phyloP scores from a whole-genome alignment of 1,139 yeast species.

The Taphrina flavorubra region DNA sequence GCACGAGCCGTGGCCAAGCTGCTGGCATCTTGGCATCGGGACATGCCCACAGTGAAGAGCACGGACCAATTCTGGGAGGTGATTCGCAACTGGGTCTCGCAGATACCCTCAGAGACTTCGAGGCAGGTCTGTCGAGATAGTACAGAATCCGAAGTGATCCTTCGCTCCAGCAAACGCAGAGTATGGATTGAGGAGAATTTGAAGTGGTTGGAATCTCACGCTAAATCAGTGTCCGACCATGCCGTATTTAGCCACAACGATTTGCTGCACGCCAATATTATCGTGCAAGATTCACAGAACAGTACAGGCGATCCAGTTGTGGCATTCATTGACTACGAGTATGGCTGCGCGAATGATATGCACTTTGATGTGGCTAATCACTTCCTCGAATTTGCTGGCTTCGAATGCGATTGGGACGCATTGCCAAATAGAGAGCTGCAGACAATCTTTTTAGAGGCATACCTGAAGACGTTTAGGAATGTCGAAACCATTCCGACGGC shows the following conservation, averaged over 20 bases:
- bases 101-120: conserved; percentile 45
- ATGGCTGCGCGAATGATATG: conserved; percentile 78
- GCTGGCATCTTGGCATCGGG: conserved; percentile 72
- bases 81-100: conserved; percentile 24
- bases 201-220: conserved; percentile 13
- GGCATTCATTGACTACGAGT: conserved; percentile 79
- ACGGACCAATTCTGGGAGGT: conserved; percentile 35
- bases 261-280: conserved; percentile 35
- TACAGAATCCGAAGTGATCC: conserved; percentile 5
- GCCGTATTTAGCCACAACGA: conserved; percentile 41
- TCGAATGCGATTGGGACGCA: conserved; percentile 61
- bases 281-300: conserved; percentile 46
- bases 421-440: conserved; percentile 25
- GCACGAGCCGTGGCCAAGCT: conserved; percentile 69
- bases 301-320: conserved; percentile 47
- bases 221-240: conserved; percentile 14
- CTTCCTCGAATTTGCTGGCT: conserved; percentile 87
- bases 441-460: conserved; percentile 15
- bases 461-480: conserved; percentile 20
- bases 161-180: conserved; percentile 15
- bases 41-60: conserved; percentile 23
- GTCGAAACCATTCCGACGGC: background rate
- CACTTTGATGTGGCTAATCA: conserved; percentile 87
- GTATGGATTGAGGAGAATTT: conserved; percentile 18
- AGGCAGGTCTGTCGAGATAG: background rate